These are phyloP conservation scores for Wickerhamiella vanderwaltii DNA, from an alignment of 805 yeast genomes.

Conservation along the genomic window DNA sequence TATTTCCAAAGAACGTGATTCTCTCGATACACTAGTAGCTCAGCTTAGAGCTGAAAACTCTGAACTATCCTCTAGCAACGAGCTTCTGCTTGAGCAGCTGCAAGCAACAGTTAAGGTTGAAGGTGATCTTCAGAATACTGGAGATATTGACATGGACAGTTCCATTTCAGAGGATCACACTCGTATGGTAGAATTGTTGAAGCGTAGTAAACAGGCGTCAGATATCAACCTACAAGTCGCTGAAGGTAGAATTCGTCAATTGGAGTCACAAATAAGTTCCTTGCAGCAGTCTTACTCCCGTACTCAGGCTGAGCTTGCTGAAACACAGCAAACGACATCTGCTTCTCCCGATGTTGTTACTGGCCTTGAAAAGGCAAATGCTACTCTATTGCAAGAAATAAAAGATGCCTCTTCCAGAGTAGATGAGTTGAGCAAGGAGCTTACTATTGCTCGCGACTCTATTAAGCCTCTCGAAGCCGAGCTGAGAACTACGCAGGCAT, in stretches of 20 bases:
- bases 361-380: background rate
- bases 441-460: background rate
- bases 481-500: background rate
- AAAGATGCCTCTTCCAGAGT: constrained; percentile 10
- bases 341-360: background rate
- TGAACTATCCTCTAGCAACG: background rate
- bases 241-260: background rate
- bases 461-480: background rate
- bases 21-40: background rate
- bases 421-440: constrained; percentile 15
- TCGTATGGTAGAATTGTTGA: constrained; percentile 1
- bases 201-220: constrained; percentile 1
- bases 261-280: background rate
- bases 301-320: background rate
- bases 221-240: background rate
- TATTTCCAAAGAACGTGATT: background rate
- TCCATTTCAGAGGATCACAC: background rate
- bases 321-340: background rate
- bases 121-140: background rate
- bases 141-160: background rate
- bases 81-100: constrained; percentile 3
- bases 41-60: constrained; percentile 1
- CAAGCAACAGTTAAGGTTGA: background rate
- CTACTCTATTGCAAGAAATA: background rate
- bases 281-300: background rate